These are phyloP conservation scores for Pseudogymnoascus sp. DNA, from an alignment of 2,329 filamentous ascomycete species.

Conservation along the genomic window DNA sequence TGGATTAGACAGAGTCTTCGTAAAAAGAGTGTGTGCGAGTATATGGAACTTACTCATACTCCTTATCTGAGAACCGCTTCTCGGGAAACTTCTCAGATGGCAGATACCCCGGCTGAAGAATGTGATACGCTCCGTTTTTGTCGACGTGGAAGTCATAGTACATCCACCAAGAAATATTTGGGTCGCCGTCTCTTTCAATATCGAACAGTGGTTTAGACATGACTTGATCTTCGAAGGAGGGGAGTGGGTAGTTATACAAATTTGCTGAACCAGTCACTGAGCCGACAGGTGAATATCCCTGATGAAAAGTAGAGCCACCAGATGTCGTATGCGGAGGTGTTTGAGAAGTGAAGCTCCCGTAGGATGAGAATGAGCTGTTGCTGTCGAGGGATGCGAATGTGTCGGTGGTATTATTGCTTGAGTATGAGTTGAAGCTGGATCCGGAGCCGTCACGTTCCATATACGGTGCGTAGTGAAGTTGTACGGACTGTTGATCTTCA, in stretches of 20 bases:
- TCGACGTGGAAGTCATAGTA: slow-evolving; percentile 6
- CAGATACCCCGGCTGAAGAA: slow-evolving; percentile 1
- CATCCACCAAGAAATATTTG: slow-evolving; percentile 9
- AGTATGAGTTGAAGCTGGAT: slow-evolving; percentile 1
- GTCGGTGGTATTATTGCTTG: neutral
- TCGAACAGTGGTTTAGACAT: slow-evolving; percentile 2
- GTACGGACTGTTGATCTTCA: neutral
- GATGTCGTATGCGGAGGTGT: neutral
- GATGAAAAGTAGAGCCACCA: neutral
- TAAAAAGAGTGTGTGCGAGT: neutral
- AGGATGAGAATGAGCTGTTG: neutral
- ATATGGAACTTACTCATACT: neutral
- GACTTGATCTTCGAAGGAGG: neutral
- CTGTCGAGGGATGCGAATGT: neutral
- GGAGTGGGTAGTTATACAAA: neutral
- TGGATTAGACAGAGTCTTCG: neutral
- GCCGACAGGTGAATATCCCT: neutral
- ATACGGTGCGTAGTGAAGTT: neutral
- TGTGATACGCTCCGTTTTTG: slow-evolving; percentile 1
- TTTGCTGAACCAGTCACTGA: neutral
- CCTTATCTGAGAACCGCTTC: neutral
- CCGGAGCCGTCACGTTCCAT: slow-evolving; percentile 3
- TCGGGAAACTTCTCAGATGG: neutral
- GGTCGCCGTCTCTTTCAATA: slow-evolving; percentile 2
- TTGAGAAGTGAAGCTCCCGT: neutral